Conservation (phyloP, 495 filamentous ascomycete genomes). For the Penicillium herquei region DNA sequence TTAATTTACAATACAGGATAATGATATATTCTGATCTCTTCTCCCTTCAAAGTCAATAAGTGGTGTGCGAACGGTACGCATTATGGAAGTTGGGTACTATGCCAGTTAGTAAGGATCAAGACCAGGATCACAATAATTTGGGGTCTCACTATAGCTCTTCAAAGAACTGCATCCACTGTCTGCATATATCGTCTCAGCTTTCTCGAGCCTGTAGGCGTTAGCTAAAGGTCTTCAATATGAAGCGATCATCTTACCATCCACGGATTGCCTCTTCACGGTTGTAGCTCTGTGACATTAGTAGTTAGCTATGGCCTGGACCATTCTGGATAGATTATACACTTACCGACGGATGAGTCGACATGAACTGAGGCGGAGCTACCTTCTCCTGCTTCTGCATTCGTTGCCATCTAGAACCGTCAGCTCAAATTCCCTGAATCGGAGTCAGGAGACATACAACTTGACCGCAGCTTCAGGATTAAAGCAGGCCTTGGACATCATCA, state of each 20-base stretch:
- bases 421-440: not conserved
- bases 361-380: conserved; percentile 64
- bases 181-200: conserved; percentile 34
- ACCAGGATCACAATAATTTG: not conserved
- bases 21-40: not conserved
- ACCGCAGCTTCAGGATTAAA: conserved; percentile 76
- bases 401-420: conserved; percentile 52
- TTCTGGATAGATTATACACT: conserved; percentile 12
- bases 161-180: conserved; percentile 34
- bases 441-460: conserved; percentile 41
- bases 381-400: conserved; percentile 68
- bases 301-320: too few relatives aligned
- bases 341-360: conserved; percentile 85
- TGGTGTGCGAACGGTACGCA: conserved; percentile 16
- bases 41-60: conserved; percentile 1
- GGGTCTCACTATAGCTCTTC: conserved; percentile 29
- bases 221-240: not conserved
- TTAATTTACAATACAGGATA: not conserved
- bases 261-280: conserved; percentile 69
- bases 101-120: conserved; percentile 1
- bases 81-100: conserved; percentile 37
- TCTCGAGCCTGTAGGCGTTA: conserved; percentile 27
- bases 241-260: conserved; percentile 47
- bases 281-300: conserved; percentile 44
- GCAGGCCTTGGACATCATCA: conserved; percentile 64